Evolutionary conservation across 176 grass and related monocot genomes (phyloP).

Genomic region (Triticum dicoccoides): DNA sequence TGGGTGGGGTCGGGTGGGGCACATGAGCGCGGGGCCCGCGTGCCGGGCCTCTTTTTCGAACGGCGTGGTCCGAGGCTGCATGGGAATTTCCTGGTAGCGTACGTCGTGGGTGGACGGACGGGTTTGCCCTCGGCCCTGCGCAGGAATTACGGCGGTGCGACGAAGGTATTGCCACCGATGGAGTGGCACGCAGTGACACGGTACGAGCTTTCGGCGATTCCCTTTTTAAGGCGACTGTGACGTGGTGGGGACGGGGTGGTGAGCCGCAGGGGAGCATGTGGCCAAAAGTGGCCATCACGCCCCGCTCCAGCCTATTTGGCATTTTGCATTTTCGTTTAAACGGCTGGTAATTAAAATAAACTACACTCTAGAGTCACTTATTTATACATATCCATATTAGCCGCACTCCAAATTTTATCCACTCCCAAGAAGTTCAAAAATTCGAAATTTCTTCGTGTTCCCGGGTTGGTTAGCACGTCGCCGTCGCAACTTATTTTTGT

Average conservation of each 20-base stretch:
- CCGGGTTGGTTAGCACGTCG: neutral
- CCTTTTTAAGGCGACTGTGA: neutral
- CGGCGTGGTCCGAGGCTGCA: conserved; percentile 8
- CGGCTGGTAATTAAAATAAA: too few species aligned
- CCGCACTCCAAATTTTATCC: neutral
- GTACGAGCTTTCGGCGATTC: neutral
- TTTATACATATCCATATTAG: neutral
- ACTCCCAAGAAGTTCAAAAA: too few species aligned
- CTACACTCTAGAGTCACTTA: neutral
- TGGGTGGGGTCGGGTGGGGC: neutral
- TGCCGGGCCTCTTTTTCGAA: conserved; percentile 28
- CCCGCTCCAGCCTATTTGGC: neutral
- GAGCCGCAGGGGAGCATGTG: neutral
- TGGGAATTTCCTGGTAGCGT: neutral
- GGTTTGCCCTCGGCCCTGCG: neutral
- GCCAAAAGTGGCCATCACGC: neutral
- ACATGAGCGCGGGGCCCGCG: conserved; percentile 27
- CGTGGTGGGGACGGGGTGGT: neutral
- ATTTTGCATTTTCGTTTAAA: neutral
- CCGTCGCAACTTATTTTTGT: neutral
- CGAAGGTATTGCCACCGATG: neutral
- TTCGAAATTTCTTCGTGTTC: too few species aligned
- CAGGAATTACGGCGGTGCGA: neutral
- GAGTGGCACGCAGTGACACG: neutral
- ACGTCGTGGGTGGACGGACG: neutral